phyloP scores from a whole-genome alignment of 768 basidiomycete genomes.

The Nevesoporus exiguus region DNA sequence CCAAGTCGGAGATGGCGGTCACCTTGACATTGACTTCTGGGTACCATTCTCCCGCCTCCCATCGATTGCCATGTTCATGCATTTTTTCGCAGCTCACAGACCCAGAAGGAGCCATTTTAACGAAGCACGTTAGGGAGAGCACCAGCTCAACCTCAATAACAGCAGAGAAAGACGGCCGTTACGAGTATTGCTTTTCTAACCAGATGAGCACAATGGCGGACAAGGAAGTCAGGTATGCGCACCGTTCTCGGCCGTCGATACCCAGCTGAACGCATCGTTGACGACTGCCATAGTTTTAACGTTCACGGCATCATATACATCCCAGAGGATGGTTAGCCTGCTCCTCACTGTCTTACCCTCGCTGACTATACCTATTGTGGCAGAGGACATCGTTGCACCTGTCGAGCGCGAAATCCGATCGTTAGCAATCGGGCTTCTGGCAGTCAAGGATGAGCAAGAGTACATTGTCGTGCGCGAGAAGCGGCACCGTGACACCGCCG shows the following conservation, averaged over 20 bases:
- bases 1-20: slow-evolving; percentile 96
- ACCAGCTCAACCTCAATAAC: slow-evolving; percentile 89
- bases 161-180: slow-evolving; percentile 80
- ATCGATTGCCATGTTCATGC: background rate
- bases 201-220: slow-evolving; percentile 97
- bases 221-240: slow-evolving; percentile 80
- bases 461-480: slow-evolving; percentile 94
- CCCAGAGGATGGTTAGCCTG: slow-evolving; percentile 71
- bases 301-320: slow-evolving; percentile 97
- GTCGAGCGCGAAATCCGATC: slow-evolving; percentile 93
- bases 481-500: slow-evolving; percentile 91
- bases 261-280: background rate
- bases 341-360: background rate
- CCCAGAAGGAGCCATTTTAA: slow-evolving; percentile 62
- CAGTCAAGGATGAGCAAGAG: slow-evolving; percentile 98
- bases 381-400: slow-evolving; percentile 79
- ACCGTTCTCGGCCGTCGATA: background rate
- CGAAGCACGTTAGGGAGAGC: slow-evolving; percentile 80
- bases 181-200: slow-evolving; percentile 98
- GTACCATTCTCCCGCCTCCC: slow-evolving; percentile 39
- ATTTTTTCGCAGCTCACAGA: slow-evolving; percentile 63
- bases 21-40: slow-evolving; percentile 97
- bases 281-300: slow-evolving; percentile 67
- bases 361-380: slow-evolving; percentile 1
- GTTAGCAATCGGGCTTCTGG: slow-evolving; percentile 72